Evolutionary conservation across 768 basidiomycete genomes (phyloP), one percentile per base, ranked within the genome.

Genomic region (Trametes villosa): DNA sequence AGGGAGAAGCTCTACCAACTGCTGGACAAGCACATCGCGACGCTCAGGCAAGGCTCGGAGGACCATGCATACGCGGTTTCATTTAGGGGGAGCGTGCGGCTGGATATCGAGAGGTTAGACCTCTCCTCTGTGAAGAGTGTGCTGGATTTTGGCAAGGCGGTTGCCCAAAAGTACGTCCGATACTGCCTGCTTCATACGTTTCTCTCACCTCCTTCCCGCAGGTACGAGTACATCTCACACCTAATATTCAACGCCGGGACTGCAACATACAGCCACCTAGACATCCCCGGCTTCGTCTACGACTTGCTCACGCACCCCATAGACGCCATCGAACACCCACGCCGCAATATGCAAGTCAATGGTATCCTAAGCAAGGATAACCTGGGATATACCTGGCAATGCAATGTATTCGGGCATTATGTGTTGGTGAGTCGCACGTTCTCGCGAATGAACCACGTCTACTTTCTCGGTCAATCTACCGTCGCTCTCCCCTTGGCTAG

Each of bases 381-480:
- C 6, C 74, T 93, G 0, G 93, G 93, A 3, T 88, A 82, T 81
- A 83, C 87, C 8, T 95, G 92, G 91, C 91, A 94, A 69, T 89
- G 85, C 60, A 94, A 94, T 66, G 75, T 93, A 27, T 93, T 94
- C 57, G 86, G 88, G 0, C 92, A 94, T 72, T 94, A 88, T 69
- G 81, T 80, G 29, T 74, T 95, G 65, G 92, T 94, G 68, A 55
- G 88, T 80, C 4, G 27, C 44, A 15, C 22, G 24, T 22, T 48
- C 22, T 46, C 40, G 9, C 48, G 29, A 38, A 4, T 12, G 5
- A 15, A 18, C 11, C n/a, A n/a, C n/a, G n/a, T n/a, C n/a, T n/a
- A n/a, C n/a, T n/a, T n/a, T n/a, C n/a, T n/a, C n/a, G n/a, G n/a
- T n/a, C n/a, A n/a, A n/a, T n/a, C n/a, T n/a, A n/a, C n/a, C n/a